Base-by-base conservation (phyloP, 2,329 filamentous ascomycete genomes). In the Tympanopsis confertula region DNA sequence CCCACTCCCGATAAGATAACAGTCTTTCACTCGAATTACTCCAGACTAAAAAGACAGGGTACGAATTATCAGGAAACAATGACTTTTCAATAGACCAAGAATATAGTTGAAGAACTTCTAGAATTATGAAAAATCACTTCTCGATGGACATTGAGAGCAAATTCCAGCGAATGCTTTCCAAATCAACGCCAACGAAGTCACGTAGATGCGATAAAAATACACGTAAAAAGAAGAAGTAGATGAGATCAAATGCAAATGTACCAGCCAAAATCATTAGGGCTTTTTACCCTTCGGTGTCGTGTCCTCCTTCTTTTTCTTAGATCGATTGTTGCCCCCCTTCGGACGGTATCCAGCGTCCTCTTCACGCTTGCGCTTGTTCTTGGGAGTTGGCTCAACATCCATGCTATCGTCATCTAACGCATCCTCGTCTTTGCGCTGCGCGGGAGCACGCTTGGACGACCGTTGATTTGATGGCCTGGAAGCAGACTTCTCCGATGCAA, bases 331-430 rank as follows among this genome's bases (percentile, higher is more conserved):
- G 2, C 71, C 73, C 3, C 68, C 68, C 45, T 75, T 74, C 3
- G 74, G 72, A 41, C 72, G 63, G 50, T 78, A 78, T 3, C 73
- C 72, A 0, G 58, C 55, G 43, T 79, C 74, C 5, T 78, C 74
- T 22, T 75, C 72, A 13, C 67, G 52, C 56, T 71, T 71, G 26
- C 71, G 62, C 63, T 76, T 76, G 41, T 68, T 63, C 5, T 41
- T 45, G 5, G 69, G 24, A 17, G 30, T 17, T 7, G 30, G 30
- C 10, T 7, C 30, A 18, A 15, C 17, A 17, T 33, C 30, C 7
- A 33, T 33, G 7, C 42, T 42, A n/a, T 57, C 54, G 2, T 52
- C 50, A 4, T 54, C 56, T 10, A 10, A 28, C 10, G n/a, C 24
- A 7, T 33, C 30, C 30, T 33, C 30, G 7, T 33, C 30, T 17